Percentiles rank a stretch among this genome's conserved stretches.
Evolutionary conservation across 2,329 filamentous ascomycete genomes (phyloP).

Genomic region (Dactylellina parvicollis): DNA sequence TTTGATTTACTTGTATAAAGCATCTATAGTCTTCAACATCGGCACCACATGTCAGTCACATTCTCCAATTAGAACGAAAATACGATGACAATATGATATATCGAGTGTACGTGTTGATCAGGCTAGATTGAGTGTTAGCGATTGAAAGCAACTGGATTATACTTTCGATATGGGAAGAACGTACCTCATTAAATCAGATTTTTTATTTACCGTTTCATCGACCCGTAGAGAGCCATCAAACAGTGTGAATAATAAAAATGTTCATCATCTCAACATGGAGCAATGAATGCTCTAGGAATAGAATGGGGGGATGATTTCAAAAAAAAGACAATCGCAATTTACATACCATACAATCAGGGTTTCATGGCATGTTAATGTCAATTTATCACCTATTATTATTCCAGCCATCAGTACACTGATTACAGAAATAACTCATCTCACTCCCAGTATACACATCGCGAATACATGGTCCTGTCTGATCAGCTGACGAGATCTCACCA

Average conservation of each 20-base stretch:
- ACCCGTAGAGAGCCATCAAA: conserved; percentile 60
- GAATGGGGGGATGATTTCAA: conserved; percentile 47
- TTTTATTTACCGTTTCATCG: conserved; percentile 60
- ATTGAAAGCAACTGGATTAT: conserved; percentile 43
- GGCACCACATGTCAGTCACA: conserved; percentile 19
- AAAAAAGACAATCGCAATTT: conserved; percentile 43
- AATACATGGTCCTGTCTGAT: conserved; percentile 56
- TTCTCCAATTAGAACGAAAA: neutral
- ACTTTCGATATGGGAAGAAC: conserved; percentile 27
- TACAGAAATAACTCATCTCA: conserved; percentile 21
- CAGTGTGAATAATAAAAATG: conserved; percentile 62
- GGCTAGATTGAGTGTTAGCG: conserved; percentile 24
- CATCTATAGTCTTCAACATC: neutral
- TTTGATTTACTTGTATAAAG: neutral
- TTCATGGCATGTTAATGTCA: conserved; percentile 29
- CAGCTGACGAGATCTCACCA: conserved; percentile 65
- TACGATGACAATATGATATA: neutral
- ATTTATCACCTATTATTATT: conserved; percentile 22
- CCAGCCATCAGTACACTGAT: conserved; percentile 19
- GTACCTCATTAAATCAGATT: conserved; percentile 65
- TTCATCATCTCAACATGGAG: conserved; percentile 60
- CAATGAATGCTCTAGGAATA: conserved; percentile 52
- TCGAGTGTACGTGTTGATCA: conserved; percentile 51
- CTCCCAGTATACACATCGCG: conserved; percentile 53
- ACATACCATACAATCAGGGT: conserved; percentile 34